Evolutionary conservation across 495 filamentous ascomycete genomes (phyloP), one percentile per base, ranked within the genome.

Genomic region (Aspergillus sclerotioniger): DNA sequence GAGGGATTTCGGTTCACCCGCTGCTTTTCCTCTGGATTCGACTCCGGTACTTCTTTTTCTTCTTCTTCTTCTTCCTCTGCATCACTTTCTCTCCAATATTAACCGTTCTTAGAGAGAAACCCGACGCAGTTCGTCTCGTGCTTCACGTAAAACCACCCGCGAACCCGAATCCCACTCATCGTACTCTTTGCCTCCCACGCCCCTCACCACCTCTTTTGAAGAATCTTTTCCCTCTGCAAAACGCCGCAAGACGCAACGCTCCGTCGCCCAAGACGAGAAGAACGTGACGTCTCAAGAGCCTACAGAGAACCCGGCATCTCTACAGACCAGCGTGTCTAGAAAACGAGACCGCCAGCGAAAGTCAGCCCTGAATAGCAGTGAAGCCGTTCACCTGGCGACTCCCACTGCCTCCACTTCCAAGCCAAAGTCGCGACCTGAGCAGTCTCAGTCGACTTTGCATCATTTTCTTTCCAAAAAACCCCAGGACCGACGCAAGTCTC

Each of bases 161-260:
- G 57, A 59, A 16, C 58, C 64, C 20, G 63, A 66, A 17, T 61
- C 67, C 39, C 62, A 62, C 29, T 59, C 61, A 2, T 62, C 67
- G 28, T 63, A 62, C 35, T 69, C 66, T 56, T 51, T 70, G 3
- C 62, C 67, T 16, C 54, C 64, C 20, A 65, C 67, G 8, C 64
- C 67, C 17, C 52, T 67, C 15, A 57, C 58, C 16, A 55, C 67
- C 1, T 57, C 64, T 6, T 70, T 70, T 51, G 67, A 70, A 39
- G 64, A 69, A 8, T 35, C 62, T 31, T 19, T 65, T n/a, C 61
- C 62, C n/a, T 62, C 62, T 17, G 52, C 64, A 33, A 69, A 72
- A 43, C 69, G 69, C 20, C 65, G 63, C 37, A 64, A 58, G 39
- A 70, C 62, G n/a, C 63, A 62, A 25, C 55, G 59, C 1, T 55